Evolutionary conservation across 2,329 filamentous ascomycete species (phyloP), one percentile per base, ranked within the genome.

Genomic region (Nannizziopsis arthrosporioides): DNA sequence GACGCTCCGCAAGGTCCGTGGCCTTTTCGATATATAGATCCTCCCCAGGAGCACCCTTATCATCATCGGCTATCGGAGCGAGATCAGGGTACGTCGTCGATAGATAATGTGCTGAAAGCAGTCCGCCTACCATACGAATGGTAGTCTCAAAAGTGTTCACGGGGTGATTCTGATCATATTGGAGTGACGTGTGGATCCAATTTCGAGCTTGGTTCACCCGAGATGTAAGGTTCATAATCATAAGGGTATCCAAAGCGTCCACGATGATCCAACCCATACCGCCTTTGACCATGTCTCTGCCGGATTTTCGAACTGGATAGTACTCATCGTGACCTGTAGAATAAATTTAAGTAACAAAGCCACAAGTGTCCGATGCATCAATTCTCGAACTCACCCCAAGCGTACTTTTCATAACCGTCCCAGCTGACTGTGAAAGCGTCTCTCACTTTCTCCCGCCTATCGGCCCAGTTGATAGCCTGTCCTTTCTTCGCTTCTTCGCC

Each of bases 221-320:
- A 30, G 80, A 84, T 11, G 90, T 96, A 55, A 94, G 74, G 64
- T 96, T 96, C 92, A 98, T 98, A 52, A 98, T 73, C 71, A 98
- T 98, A 75, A 96, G 78, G 0, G 92, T 98, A 66, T 98, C 92
- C 54, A 98, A 72, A 10, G 90, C 81, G 68, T 98, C 92, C 49
- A 98, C 83, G 53, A 98, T 95, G 60, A 96, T 96, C 92, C 93
- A 98, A 27, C 92, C 92, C 67, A 98, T 75, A 19, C 90, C 92
- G 53, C 86, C 81, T 2, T 83, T 76, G 5, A 87, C 81, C 90
- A 98, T 96, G 58, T 92, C 81, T 44, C 73, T 74, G 43, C 87
- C 85, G 14, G 70, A 79, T 63, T 92, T 92, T 5, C 84, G 80
- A 22, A 90, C 69, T 1, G 92, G 92, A 57, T 86, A 80, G 63